Percentiles rank a stretch among this genome's conserved stretches.
Conservation (phyloP, 2,329 filamentous ascomycete species). For the Ascocoryne sarcoides region DNA sequence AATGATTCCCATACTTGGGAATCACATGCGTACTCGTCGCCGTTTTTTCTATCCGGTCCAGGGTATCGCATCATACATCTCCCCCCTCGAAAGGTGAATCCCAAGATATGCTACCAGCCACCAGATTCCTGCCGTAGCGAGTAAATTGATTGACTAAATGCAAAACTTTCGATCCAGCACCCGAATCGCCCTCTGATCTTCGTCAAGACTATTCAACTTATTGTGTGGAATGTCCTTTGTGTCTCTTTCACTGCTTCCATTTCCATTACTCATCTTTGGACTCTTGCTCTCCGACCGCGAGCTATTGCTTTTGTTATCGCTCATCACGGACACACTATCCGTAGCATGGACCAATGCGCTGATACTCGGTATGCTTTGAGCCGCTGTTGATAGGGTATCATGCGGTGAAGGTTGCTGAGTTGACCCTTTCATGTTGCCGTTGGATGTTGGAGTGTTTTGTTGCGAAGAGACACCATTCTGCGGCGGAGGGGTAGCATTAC, state of each 20-base stretch:
- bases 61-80: no score
- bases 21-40: no score
- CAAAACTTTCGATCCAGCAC: conserved; percentile 55
- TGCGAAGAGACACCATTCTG: conserved; percentile 9
- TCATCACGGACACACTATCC: conserved; percentile 23
- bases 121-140: no score
- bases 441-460: conserved; percentile 16
- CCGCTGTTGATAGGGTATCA: conserved; percentile 14
- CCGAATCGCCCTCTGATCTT: conserved; percentile 56
- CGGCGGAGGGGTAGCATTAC: conserved; percentile 21
- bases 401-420: conserved; percentile 14
- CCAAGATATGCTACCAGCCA: no score
- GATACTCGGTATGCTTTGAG: conserved; percentile 27
- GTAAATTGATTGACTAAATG: conserved; percentile 22
- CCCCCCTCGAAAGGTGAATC: no score
- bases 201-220: conserved; percentile 43
- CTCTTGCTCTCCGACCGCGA: conserved; percentile 22
- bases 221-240: conserved; percentile 47
- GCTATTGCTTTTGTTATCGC: conserved; percentile 25
- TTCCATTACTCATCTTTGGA: conserved; percentile 34
- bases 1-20: no score
- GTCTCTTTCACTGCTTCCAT: conserved; percentile 36
- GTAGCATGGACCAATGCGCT: conserved; percentile 25
- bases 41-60: no score
- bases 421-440: no score